Conservation (phyloP, 2,329 filamentous ascomycete genomes). For the Sporothrix luriei region DNA sequence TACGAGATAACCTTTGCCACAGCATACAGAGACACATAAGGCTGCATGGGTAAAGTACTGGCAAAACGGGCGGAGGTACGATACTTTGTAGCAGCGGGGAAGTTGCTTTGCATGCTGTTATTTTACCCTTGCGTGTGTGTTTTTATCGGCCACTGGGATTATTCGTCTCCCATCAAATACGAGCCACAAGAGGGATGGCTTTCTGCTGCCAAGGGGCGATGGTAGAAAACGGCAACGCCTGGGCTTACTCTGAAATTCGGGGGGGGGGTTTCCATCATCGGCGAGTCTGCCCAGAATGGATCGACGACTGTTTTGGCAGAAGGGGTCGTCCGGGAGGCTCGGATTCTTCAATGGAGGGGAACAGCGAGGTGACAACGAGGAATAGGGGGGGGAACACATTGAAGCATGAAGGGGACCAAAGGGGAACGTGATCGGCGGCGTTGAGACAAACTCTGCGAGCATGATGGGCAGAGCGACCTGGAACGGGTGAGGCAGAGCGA, state of each 20-base stretch:
- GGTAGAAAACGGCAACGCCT: not conserved
- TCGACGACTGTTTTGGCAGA: not conserved
- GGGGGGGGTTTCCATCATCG: not conserved
- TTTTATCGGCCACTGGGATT: too few relatives aligned
- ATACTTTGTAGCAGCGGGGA: not conserved
- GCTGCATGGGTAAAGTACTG: not conserved
- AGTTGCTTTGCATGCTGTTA: not conserved
- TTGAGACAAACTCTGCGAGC: conserved; percentile 17
- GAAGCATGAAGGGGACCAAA: not conserved
- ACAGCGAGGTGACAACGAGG: not conserved
- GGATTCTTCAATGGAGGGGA: not conserved
- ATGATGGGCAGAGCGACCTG: not conserved
- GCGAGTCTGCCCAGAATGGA: not conserved
- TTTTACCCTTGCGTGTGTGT: not conserved
- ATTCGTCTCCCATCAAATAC: not conserved
- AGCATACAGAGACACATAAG: not conserved
- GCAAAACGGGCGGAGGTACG: not conserved
- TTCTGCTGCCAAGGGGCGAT: conserved; percentile 1
- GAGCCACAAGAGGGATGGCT: conserved; percentile 9
- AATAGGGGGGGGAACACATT: not conserved
- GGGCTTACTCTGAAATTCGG: not conserved
- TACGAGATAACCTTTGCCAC: not conserved
- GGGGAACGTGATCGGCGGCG: conserved; percentile 5
- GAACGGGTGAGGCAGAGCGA: not conserved
- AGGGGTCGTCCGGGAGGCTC: conserved; percentile 2